These are phyloP conservation scores for Periconia sp. DNA, from an alignment of 2,329 filamentous ascomycete genomes.

Conservation along the genomic window DNA sequence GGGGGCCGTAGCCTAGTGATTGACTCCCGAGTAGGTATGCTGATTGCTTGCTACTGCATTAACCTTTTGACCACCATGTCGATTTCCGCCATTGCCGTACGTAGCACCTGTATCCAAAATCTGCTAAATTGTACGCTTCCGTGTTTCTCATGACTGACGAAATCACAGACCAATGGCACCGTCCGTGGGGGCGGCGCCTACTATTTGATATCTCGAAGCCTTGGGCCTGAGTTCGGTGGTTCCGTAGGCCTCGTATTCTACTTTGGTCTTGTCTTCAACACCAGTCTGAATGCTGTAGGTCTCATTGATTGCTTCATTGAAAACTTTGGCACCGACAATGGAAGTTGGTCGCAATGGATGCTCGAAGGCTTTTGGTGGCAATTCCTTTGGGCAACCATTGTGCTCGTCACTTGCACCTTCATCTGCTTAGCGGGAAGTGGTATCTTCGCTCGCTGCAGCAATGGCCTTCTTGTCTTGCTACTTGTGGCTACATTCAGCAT, in stretches of 20 bases:
- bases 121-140: not conserved
- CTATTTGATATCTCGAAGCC: conserved; percentile 81
- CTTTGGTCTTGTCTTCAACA: conserved; percentile 80
- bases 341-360: conserved; percentile 62
- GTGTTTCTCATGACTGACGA: not conserved
- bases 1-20: conserved; percentile 8
- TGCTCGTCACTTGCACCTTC: conserved; percentile 69
- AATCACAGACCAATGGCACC: conserved; percentile 70
- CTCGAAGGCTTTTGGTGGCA: conserved; percentile 74
- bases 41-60: conserved; percentile 75
- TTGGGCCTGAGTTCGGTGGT: conserved; percentile 86
- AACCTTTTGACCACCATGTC: conserved; percentile 85
- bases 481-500: conserved; percentile 77
- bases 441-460: conserved; percentile 79
- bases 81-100: conserved; percentile 74
- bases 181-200: conserved; percentile 87
- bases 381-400: conserved; percentile 73
- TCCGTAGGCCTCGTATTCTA: conserved; percentile 89
- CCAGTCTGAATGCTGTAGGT: conserved; percentile 83
- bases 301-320: conserved; percentile 79
- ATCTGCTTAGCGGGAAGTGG: conserved; percentile 80
- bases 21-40: conserved; percentile 57
- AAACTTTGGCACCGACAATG: conserved; percentile 65
- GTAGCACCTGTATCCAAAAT: not conserved
- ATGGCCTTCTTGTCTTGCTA: conserved; percentile 71